Base-by-base conservation (phyloP, 768 basidiomycete species). In the Rhizopogon rudus region DNA sequence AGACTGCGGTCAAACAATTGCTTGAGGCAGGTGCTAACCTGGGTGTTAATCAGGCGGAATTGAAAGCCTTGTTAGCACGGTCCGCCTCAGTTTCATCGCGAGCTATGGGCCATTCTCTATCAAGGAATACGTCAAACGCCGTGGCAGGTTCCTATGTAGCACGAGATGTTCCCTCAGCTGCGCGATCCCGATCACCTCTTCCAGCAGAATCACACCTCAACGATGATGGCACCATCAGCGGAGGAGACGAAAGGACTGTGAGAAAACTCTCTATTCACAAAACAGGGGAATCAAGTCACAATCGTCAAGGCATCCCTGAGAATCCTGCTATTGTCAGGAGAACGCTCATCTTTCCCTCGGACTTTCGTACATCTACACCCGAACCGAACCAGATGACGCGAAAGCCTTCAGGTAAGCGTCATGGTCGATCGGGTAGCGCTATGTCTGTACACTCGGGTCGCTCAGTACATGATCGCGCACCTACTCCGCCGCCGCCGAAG, bases 401-500 rank as follows among this genome's bases (percentile, higher is more conserved):
- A 58, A 88, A 83, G 65, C 74, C 76, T 28, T 80, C 86, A 35
- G 43, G 31, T 35, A 63, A 61, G 45, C 72, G 73, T 17, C 81
- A 81, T 48, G 82, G 85, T 44, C 83, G 84, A 40, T 79, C 87
- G 52, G 76, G 77, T 16, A 88, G 91, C 59, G 75, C 77, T 10
- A 68, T 67, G 17, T 81, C 79, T 25, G 84, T 81, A 12, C 72
- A 77, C 16, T 92, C 90, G 0, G 81, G 72, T 60, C 84, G 86
- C 54, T 91, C 91, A 42, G 76, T 91, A 29, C 85, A 88, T 60
- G 91, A 93, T 60, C 86, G 91, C 51, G 86, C 75, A 12, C 91
- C 90, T 10, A 93, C 91, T 7, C 91, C 91, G n/a, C 91, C 91
- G 16, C 91, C 91, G 33, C 83, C 87, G 13, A 81, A 81, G 59